phyloP scores from a whole-genome alignment of 2,329 filamentous ascomycete species.

The Thielaviopsis cerberus region DNA sequence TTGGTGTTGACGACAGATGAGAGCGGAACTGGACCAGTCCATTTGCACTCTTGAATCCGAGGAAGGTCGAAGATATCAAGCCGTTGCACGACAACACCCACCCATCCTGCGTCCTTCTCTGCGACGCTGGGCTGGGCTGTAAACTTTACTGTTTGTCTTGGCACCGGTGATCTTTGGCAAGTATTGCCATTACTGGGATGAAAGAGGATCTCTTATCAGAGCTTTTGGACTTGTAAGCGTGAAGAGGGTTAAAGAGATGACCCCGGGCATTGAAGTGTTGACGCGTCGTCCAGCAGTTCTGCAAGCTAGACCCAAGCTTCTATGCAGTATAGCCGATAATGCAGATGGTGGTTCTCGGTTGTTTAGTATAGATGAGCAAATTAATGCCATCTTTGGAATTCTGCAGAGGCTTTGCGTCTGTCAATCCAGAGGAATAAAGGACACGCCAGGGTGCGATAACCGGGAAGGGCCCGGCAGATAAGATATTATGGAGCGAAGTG shows the following conservation, averaged over 20 bases:
- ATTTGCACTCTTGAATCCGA: not conserved
- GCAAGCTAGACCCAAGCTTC: not conserved
- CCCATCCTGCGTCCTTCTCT: not conserved
- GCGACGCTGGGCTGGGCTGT: not conserved
- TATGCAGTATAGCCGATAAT: not conserved
- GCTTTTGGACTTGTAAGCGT: not conserved
- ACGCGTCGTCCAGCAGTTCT: not conserved
- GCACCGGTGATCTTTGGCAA: not conserved
- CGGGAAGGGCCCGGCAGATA: not conserved
- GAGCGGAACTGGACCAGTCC: too few relatives aligned
- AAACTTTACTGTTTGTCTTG: not conserved
- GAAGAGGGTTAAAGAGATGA: not conserved
- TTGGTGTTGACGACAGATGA: not conserved
- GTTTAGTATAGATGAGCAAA: not conserved
- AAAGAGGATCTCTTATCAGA: not conserved
- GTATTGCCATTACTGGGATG: not conserved
- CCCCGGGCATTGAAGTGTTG: not conserved
- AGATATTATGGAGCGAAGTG: not conserved
- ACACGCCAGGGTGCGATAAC: not conserved
- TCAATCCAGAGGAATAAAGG: not conserved
- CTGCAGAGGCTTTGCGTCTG: not conserved
- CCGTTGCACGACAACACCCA: not conserved
- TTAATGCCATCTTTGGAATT: not conserved
- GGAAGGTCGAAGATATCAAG: not conserved
- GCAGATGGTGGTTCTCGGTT: not conserved